Percentiles rank a stretch among this genome's conserved stretches.
Conservation (phyloP, 495 filamentous ascomycete species). For the Cercophora scortea region DNA sequence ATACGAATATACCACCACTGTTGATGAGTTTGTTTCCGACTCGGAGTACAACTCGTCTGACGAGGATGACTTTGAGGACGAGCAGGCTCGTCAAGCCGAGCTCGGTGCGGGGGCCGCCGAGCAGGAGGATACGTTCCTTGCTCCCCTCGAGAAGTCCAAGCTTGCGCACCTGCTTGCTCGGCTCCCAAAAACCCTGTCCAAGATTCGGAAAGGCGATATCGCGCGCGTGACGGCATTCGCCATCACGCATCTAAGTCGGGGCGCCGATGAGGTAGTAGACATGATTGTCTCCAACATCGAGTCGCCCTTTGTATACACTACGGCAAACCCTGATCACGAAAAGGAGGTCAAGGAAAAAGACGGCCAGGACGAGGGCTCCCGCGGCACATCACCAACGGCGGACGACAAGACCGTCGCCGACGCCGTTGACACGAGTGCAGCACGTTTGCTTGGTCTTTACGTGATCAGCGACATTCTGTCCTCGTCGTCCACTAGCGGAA, state of each 20-base stretch:
- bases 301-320: constrained; percentile 60
- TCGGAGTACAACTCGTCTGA: constrained; percentile 82
- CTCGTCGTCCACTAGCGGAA: constrained; percentile 71
- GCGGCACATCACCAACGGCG: constrained; percentile 25
- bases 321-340: constrained; percentile 38
- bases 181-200: constrained; percentile 66
- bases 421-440: constrained; percentile 54
- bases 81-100: constrained; percentile 52
- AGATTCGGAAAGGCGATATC: constrained; percentile 76
- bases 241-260: constrained; percentile 69
- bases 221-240: constrained; percentile 84
- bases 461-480: constrained; percentile 84
- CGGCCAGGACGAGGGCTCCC: constrained; percentile 21
- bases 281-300: constrained; percentile 77
- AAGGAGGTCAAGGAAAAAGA: constrained; percentile 37
- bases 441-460: constrained; percentile 78
- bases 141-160: constrained; percentile 77
- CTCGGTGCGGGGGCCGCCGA: constrained; percentile 28
- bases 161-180: constrained; percentile 72
- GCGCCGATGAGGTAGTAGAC: constrained; percentile 82
- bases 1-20: constrained; percentile 64
- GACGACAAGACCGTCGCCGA: constrained; percentile 28
- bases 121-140: constrained; percentile 67
- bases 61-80: constrained; percentile 76
- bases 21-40: constrained; percentile 74